Conservation (phyloP, 306 rosid species). For the Prunus mira region DNA sequence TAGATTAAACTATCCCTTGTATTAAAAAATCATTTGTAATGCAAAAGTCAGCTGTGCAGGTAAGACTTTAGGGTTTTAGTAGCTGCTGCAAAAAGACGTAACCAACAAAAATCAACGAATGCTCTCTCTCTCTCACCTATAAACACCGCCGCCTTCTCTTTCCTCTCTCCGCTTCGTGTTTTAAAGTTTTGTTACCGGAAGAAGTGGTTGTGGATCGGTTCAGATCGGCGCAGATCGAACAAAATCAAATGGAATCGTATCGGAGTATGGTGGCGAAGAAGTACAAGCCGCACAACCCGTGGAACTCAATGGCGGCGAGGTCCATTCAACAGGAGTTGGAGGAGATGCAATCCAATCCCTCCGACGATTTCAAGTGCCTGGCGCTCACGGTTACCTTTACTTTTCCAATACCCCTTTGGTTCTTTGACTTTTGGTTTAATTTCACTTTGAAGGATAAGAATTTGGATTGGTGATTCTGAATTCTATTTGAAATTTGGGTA, state of each 20-base stretch:
- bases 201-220: not conserved
- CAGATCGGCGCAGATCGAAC: not conserved
- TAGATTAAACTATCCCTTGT: too few species aligned
- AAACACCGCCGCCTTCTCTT: not conserved
- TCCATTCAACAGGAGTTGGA: slow-evolving; percentile 72
- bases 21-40: too few species aligned
- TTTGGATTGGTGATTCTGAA: too few species aligned
- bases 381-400: slow-evolving; percentile 61
- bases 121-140: not conserved
- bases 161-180: not conserved
- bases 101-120: too few species aligned
- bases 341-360: slow-evolving; percentile 20
- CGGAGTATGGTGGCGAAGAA: not conserved
- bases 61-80: too few species aligned
- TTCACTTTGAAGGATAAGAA: not conserved
- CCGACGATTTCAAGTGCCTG: slow-evolving; percentile 5
- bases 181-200: not conserved
- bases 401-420: not conserved
- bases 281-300: too few species aligned
- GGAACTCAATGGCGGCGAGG: not conserved
- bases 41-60: not conserved
- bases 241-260: not conserved
- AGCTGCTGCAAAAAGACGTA: too few species aligned
- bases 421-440: not conserved
- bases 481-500: too few species aligned